phyloP scores from a whole-genome alignment of 2,329 filamentous ascomycete species.

The Paracoccidioides lutzii region DNA sequence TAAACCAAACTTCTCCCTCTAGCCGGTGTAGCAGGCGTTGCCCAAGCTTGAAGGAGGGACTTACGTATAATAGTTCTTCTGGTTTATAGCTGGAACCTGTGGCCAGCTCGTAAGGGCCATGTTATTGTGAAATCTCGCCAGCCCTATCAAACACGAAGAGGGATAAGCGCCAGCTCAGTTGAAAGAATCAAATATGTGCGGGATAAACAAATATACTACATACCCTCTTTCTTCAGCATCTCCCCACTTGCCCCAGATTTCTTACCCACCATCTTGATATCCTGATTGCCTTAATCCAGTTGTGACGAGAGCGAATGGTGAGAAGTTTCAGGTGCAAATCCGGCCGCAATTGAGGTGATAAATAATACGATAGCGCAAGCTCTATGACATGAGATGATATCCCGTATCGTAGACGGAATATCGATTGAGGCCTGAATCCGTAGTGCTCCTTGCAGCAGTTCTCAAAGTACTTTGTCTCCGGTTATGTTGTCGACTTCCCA shows the following conservation, averaged over 20 bases:
- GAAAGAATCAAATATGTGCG: neutral
- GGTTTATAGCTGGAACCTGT: slow-evolving; percentile 84
- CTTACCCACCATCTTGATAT: slow-evolving; percentile 49
- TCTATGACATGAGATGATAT: neutral
- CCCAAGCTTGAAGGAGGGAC: slow-evolving; percentile 19
- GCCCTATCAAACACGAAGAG: slow-evolving; percentile 42
- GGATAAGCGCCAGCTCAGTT: slow-evolving; percentile 3
- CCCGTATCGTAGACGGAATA: neutral
- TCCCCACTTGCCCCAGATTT: slow-evolving; percentile 42
- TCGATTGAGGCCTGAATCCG: neutral
- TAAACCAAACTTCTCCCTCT: neutral
- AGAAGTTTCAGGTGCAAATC: neutral
- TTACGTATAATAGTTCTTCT: slow-evolving; percentile 98
- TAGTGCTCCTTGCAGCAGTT: too few relatives aligned
- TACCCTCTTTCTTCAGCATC: slow-evolving; percentile 48
- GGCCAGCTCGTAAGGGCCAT: slow-evolving; percentile 95
- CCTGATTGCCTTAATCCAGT: neutral
- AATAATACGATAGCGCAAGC: neutral
- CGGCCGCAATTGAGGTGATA: neutral
- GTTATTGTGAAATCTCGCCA: slow-evolving; percentile 95
- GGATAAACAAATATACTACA: slow-evolving; percentile 7
- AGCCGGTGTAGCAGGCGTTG: neutral
- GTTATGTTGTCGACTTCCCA: too few relatives aligned
- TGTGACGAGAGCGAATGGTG: too few relatives aligned
- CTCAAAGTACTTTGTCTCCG: too few relatives aligned